Evolutionary conservation across 1,139 yeast genomes (phyloP).

Genomic region (Suhomyces chickasaworum): DNA sequence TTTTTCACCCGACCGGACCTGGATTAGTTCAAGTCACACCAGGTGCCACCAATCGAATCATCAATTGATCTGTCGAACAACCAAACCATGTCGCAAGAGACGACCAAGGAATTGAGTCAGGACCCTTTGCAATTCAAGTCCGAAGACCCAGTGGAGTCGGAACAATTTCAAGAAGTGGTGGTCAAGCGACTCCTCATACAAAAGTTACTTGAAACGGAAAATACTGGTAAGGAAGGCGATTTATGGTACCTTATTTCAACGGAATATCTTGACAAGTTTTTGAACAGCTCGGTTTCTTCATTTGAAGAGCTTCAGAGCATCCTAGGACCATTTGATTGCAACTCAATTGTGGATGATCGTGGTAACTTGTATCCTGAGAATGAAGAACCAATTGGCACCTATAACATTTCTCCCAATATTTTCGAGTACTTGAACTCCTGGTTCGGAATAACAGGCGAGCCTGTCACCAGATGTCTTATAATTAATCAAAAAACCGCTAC

Average conservation of each 20-base stretch:
- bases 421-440: slow-evolving; percentile 49
- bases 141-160: not conserved
- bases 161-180: slow-evolving; percentile 5
- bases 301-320: slow-evolving; percentile 27
- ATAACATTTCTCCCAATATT: slow-evolving; percentile 39
- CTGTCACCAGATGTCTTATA: slow-evolving; percentile 51
- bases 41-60: not conserved
- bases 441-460: slow-evolving; percentile 54
- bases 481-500: slow-evolving; percentile 38
- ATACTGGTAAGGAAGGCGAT: slow-evolving; percentile 30
- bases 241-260: slow-evolving; percentile 40
- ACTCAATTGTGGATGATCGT: slow-evolving; percentile 30
- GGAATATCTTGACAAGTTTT: slow-evolving; percentile 30
- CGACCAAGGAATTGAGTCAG: not conserved
- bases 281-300: slow-evolving; percentile 27
- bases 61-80: not conserved
- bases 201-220: slow-evolving; percentile 22
- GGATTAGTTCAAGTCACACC: not conserved
- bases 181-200: slow-evolving; percentile 24
- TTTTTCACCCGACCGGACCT: not conserved
- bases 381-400: slow-evolving; percentile 32
- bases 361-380: slow-evolving; percentile 37
- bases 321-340: slow-evolving; percentile 40
- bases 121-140: not conserved
- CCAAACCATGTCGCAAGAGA: not conserved